phyloP scores from a whole-genome alignment of 1,139 yeast species.

The Geotrichum bryndzae region DNA sequence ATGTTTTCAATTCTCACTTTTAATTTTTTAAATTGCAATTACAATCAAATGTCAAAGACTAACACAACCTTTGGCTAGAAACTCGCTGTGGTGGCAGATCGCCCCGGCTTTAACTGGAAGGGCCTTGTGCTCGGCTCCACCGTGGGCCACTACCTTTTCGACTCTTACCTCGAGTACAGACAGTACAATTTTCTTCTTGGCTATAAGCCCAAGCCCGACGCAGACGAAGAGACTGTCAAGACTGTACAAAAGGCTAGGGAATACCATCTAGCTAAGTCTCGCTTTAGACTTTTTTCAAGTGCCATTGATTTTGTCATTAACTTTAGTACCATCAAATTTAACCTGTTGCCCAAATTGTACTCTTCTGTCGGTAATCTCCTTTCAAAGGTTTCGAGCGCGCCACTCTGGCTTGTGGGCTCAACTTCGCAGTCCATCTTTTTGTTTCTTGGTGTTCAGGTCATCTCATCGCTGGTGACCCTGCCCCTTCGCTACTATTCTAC shows the following conservation, averaged over 20 bases:
- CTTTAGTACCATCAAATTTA: constrained; percentile 51
- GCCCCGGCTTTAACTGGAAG: constrained; percentile 72
- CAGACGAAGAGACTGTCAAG: constrained; percentile 52
- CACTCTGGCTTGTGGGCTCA: constrained; percentile 35
- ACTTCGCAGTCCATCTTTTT: constrained; percentile 56
- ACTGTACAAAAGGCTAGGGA: constrained; percentile 74
- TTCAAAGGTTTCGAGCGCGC: constrained; percentile 28
- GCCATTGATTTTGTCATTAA: constrained; percentile 51
- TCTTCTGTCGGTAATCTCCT: constrained; percentile 42
- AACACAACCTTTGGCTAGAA: constrained; percentile 14
- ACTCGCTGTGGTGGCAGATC: constrained; percentile 43
- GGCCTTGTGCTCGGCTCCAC: constrained; percentile 66
- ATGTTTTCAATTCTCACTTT: neutral
- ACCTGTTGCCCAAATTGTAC: constrained; percentile 71
- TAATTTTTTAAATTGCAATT: neutral
- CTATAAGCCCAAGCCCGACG: constrained; percentile 54
- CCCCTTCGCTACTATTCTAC: constrained; percentile 70
- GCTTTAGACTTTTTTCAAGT: constrained; percentile 57
- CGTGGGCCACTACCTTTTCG: constrained; percentile 67
- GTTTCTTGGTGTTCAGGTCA: constrained; percentile 45
- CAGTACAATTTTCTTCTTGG: constrained; percentile 65
- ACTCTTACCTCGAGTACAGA: constrained; percentile 65
- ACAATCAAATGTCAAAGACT: too few relatives aligned
- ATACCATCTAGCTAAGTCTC: constrained; percentile 77
- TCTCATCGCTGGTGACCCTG: constrained; percentile 49